Base-by-base conservation (phyloP, 768 basidiomycete species). In the Podaxis sp. region DNA sequence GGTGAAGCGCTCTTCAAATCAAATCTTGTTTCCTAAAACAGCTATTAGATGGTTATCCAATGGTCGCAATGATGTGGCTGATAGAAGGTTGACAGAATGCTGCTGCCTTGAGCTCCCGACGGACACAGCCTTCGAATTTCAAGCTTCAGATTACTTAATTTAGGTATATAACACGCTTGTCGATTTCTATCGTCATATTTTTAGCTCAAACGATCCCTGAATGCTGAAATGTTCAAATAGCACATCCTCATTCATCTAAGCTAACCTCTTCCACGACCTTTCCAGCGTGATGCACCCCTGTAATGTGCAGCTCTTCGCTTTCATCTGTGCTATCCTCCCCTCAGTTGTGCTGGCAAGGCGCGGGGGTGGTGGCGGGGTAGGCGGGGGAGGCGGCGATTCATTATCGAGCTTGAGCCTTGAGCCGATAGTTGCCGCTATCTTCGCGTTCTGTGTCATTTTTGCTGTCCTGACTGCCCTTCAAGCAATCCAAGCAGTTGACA, bases 391-490 rank as follows among this genome's bases (percentile, higher is more conserved):
- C 2, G 46, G 43, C 19, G 29, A 19, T 40, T 29, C 46, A 25
- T 2, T 25, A 3, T 24, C 50, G 15, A 38, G 36, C 36, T 51
- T 59, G 12, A 27, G 49, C 22, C 50, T 59, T n/a, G 58, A 59
- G 22, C 58, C 47, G 19, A 38, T 59, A 1, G 47, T 38, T 59
- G 49, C 58, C 22, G 58, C 49, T 8, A 37, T 24, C 58, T 59
- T 59, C 22, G 29, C 58, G 6, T 59, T 59, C 49, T 25, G 33
- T 22, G 58, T 59, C 15, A n/a, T 51, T 17, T 59, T 51, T 5
- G 37, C 58, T 40, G 38, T 51, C 25, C 12, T 51, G 8, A 59
- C 49, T 11, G 33, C 49, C 11, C 29, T 59, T 27, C 50, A 59
- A 17, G 27, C 47, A 37, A 11, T 51, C 12, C 36, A 17, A 15